Conservation (phyloP, 352 stramenopile genomes). For the Phytophthora pseudosyringae region DNA sequence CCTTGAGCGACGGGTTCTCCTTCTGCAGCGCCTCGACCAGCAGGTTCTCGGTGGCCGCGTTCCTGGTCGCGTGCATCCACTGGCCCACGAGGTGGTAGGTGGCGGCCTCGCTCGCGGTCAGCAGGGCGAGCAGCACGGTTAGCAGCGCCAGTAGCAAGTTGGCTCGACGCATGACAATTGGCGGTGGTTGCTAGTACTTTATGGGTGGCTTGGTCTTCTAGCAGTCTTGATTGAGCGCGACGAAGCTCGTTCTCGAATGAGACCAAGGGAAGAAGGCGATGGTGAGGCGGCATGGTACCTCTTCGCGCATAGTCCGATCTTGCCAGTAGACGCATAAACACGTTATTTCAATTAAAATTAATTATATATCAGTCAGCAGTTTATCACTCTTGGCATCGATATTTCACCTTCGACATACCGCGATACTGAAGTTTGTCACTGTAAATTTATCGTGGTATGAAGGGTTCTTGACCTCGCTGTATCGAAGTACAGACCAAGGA, state of each 20-base stretch:
- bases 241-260: conserved; percentile 36
- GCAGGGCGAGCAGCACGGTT: conserved; percentile 9
- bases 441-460: too few relatives aligned
- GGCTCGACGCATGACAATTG: conserved; percentile 9
- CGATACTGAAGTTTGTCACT: too few relatives aligned
- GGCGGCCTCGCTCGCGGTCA: conserved; percentile 14
- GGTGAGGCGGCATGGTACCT: conserved; percentile 1
- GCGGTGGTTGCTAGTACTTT: background rate
- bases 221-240: conserved; percentile 9
- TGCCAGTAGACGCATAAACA: background rate
- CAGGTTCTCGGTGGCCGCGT: conserved; percentile 37
- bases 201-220: background rate
- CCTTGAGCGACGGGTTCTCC: conserved; percentile 19
- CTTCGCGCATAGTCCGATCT: conserved; percentile 8
- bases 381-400: too few relatives aligned
- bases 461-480: background rate
- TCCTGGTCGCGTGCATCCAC: conserved; percentile 49
- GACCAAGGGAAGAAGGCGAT: background rate
- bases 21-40: conserved; percentile 44
- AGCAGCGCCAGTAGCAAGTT: conserved; percentile 23
- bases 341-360: background rate
- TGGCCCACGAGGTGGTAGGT: conserved; percentile 44
- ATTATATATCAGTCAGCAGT: too few relatives aligned
- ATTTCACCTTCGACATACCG: too few relatives aligned
- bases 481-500: background rate